phyloP scores from a whole-genome alignment of 129 eudicot genomes.

The Pulicaria dysenterica region DNA sequence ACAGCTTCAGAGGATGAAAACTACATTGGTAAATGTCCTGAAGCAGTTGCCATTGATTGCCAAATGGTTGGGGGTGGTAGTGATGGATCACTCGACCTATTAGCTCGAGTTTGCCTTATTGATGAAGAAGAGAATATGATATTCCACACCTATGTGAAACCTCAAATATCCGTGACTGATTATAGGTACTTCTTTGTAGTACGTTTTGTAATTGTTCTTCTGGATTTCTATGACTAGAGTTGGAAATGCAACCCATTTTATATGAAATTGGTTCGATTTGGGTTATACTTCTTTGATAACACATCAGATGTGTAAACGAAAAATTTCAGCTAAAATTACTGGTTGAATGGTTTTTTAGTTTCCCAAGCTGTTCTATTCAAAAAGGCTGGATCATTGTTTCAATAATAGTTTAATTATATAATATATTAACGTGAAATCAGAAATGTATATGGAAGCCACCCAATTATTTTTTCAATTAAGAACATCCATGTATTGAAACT shows the following conservation, averaged over 20 bases:
- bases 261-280: background rate
- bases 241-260: background rate
- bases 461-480: too few relatives aligned
- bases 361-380: background rate
- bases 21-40: conserved; percentile 13
- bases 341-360: conserved; percentile 1
- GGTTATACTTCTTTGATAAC: background rate
- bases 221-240: background rate
- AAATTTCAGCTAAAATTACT: background rate
- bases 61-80: conserved; percentile 82
- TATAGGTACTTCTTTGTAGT: conserved; percentile 47
- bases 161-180: conserved; percentile 61
- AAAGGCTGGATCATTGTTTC: background rate
- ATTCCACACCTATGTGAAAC: conserved; percentile 67
- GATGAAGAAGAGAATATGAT: conserved; percentile 61
- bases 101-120: conserved; percentile 72
- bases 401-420: background rate
- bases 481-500: too few relatives aligned
- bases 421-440: too few relatives aligned
- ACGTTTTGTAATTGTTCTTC: background rate
- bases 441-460: too few relatives aligned
- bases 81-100: conserved; percentile 64
- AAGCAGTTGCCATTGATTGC: conserved; percentile 66
- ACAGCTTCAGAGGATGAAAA: conserved; percentile 23
- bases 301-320: too few relatives aligned